A percentile compares a stretch with the other conserved stretches of the same genome.
Conservation (phyloP, 306 rosid species). For the Glycyrrhiza uralensis region DNA sequence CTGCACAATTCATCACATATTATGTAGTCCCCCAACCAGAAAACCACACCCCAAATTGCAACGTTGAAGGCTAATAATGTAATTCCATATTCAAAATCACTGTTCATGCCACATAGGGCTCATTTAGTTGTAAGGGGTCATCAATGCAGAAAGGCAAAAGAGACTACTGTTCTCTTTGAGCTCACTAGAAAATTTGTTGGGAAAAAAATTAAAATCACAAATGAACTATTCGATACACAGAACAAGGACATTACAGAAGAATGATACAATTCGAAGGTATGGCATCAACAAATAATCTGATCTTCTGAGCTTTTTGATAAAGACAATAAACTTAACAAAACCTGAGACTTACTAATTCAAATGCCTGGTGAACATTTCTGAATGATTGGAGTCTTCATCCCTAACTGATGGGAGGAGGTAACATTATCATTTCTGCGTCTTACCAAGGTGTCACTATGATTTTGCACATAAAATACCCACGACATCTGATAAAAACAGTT, state of each 20-base stretch:
- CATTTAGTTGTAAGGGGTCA: background rate
- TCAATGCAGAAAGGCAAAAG: background rate
- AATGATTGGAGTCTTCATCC: constrained; percentile 3
- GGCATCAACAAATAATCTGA: constrained; percentile 21
- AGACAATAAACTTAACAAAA: constrained; percentile 11
- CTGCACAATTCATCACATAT: background rate
- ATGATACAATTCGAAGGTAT: constrained; percentile 1
- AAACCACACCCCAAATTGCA: background rate
- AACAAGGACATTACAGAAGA: background rate
- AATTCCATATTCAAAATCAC: background rate
- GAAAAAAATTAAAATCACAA: background rate
- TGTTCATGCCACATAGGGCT: background rate
- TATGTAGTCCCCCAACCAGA: background rate
- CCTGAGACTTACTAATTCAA: constrained; percentile 7
- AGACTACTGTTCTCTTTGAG: background rate
- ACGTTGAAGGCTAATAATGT: background rate
- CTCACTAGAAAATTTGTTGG: background rate
- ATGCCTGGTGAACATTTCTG: constrained; percentile 9
- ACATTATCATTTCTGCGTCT: background rate
- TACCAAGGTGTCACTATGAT: background rate
- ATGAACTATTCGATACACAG: constrained; percentile 13
- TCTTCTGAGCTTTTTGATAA: background rate
- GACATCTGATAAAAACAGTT: background rate
- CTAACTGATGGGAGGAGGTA: background rate
- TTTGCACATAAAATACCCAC: constrained; percentile 15